A percentile compares a stretch with the other conserved stretches of the same genome.
Conservation (phyloP, 306 rosid genomes). For the Boehmeria nivea region DNA sequence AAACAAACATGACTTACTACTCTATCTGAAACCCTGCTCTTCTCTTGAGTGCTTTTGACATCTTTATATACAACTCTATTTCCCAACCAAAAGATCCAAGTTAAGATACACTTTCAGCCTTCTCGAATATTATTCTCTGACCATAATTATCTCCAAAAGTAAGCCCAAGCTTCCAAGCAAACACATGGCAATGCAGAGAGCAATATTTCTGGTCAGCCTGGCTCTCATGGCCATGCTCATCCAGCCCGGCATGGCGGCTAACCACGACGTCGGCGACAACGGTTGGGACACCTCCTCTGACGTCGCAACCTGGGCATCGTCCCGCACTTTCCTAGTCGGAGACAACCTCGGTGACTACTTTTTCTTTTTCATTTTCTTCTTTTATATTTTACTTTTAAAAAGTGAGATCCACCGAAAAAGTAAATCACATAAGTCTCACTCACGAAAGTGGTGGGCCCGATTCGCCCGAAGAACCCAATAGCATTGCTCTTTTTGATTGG, state of each 20-base stretch:
- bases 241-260: conserved; percentile 43
- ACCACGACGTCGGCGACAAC: conserved; percentile 58
- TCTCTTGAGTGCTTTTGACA: background rate
- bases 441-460: no score
- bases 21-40: background rate
- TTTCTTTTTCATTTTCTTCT: background rate
- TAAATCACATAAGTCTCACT: no score
- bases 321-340: conserved; percentile 49
- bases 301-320: conserved; percentile 58
- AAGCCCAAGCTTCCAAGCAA: background rate
- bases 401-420: no score
- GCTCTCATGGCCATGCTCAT: conserved; percentile 30
- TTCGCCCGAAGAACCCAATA: no score
- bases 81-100: background rate
- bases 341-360: conserved; percentile 59
- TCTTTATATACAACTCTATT: conserved; percentile 13
- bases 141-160: background rate
- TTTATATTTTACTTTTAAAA: background rate
- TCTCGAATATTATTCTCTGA: background rate
- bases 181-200: conserved; percentile 38
- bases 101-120: background rate
- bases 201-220: conserved; percentile 27
- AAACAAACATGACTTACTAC: background rate
- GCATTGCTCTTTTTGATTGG: no score
- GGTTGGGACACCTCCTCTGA: conserved; percentile 59